These are phyloP conservation scores for Jacaranda mimosifolia DNA, from an alignment of 257 asterid species.

Conservation along the genomic window DNA sequence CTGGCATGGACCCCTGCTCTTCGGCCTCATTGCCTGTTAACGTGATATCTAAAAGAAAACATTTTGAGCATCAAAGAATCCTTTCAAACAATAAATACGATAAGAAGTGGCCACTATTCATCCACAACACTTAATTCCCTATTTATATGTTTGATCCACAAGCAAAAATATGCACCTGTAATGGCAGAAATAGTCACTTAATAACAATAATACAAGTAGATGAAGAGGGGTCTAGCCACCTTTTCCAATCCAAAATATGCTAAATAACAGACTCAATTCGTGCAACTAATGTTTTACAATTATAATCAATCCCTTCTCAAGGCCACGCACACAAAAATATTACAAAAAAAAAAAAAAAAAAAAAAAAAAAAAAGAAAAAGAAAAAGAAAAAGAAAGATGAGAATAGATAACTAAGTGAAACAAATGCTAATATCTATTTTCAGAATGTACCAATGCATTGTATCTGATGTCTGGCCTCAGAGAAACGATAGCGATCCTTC, in stretches of 20 bases:
- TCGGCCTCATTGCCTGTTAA: constrained; percentile 35
- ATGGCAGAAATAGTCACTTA: constrained; percentile 13
- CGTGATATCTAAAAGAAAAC: constrained; percentile 35
- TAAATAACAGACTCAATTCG: background rate
- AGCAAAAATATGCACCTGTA: constrained; percentile 29
- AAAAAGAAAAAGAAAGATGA: too few species aligned
- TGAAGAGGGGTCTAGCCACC: constrained; percentile 30
- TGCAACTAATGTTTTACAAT: constrained; percentile 3
- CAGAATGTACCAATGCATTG: constrained; percentile 6
- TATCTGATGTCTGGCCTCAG: background rate
- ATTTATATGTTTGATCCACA: constrained; percentile 17
- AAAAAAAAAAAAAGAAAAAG: too few species aligned
- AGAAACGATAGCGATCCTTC: constrained; percentile 21
- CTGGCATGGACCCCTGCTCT: constrained; percentile 42
- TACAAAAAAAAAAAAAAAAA: too few species aligned
- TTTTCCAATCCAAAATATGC: constrained; percentile 36
- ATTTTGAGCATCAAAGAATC: constrained; percentile 26
- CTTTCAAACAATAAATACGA: background rate
- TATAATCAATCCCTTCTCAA: background rate
- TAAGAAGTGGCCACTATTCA: background rate
- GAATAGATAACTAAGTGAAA: background rate
- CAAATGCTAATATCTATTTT: constrained; percentile 16
- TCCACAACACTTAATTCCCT: constrained; percentile 3
- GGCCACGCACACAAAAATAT: background rate
- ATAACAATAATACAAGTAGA: constrained; percentile 17